These are phyloP conservation scores for Amaranthus tricolor DNA, from an alignment of 179 eudicot species.

Conservation along the genomic window DNA sequence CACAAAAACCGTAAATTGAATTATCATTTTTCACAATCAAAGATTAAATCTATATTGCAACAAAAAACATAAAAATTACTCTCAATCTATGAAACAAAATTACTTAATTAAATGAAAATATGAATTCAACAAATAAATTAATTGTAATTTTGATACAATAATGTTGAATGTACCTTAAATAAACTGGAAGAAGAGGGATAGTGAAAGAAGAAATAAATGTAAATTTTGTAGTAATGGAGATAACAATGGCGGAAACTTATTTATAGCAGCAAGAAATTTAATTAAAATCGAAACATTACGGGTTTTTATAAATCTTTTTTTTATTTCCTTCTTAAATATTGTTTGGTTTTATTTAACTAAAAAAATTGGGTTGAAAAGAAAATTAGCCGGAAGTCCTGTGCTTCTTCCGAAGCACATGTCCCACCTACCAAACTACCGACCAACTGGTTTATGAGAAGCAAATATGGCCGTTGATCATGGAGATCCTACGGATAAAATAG, in stretches of 20 bases:
- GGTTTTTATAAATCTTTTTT: background rate
- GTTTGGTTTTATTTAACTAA: background rate
- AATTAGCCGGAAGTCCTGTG: slow-evolving; percentile 24
- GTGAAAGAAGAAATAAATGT: background rate
- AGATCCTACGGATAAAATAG: background rate
- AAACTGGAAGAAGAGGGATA: background rate
- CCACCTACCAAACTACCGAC: slow-evolving; percentile 19
- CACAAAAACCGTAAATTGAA: slow-evolving; percentile 2
- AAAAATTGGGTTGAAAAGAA: background rate
- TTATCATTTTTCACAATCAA: background rate
- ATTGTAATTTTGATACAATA: too few relatives aligned
- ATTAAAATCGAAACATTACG: too few relatives aligned
- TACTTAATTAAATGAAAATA: background rate
- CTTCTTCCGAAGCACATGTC: slow-evolving; percentile 3
- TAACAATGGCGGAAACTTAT: background rate
- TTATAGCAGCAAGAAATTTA: background rate
- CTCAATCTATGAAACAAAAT: background rate
- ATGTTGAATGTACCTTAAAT: background rate
- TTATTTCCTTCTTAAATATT: background rate
- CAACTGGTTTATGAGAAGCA: slow-evolving; percentile 2
- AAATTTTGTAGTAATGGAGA: background rate
- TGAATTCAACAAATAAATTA: background rate
- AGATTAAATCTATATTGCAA: background rate
- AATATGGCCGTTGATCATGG: background rate
- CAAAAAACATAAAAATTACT: background rate